Evolutionary conservation across 805 yeast genomes (phyloP).

Genomic region (Candida andamanensis): DNA sequence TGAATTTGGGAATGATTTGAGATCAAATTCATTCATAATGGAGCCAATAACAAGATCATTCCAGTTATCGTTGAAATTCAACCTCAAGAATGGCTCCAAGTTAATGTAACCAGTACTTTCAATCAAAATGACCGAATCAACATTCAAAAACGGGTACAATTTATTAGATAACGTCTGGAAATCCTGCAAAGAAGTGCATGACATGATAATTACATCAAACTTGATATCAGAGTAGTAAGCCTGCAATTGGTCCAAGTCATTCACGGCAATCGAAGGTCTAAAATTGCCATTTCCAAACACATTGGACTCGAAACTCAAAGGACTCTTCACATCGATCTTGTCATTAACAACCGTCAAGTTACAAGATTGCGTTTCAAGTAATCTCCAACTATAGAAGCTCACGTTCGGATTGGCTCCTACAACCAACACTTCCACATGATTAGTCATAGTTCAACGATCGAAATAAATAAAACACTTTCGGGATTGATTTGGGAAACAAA

Average conservation of each 20-base stretch:
- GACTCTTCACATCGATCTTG: constrained; percentile 12
- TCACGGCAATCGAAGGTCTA: constrained; percentile 11
- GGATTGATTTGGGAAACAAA: no score
- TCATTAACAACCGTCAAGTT: constrained; percentile 37
- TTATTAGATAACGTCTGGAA: constrained; percentile 26
- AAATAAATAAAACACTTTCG: no score
- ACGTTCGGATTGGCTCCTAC: constrained; percentile 57
- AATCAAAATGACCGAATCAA: constrained; percentile 49
- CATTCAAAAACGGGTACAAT: constrained; percentile 21
- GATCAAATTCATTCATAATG: constrained; percentile 59
- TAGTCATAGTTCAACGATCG: no score
- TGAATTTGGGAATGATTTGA: constrained; percentile 28
- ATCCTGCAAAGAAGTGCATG: constrained; percentile 33
- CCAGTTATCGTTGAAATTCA: constrained; percentile 32
- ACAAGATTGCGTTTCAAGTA: constrained; percentile 39
- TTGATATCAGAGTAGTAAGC: constrained; percentile 6
- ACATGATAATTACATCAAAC: constrained; percentile 32
- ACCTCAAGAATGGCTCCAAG: constrained; percentile 61
- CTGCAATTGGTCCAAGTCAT: constrained; percentile 5
- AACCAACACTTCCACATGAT: constrained; percentile 7
- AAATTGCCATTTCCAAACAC: constrained; percentile 11
- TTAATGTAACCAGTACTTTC: constrained; percentile 72
- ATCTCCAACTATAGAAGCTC: constrained; percentile 55
- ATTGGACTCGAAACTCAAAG: constrained; percentile 14
- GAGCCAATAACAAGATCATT: constrained; percentile 37